Base-by-base conservation (phyloP, 495 filamentous ascomycete species). In the Neurospora tetraspora region DNA sequence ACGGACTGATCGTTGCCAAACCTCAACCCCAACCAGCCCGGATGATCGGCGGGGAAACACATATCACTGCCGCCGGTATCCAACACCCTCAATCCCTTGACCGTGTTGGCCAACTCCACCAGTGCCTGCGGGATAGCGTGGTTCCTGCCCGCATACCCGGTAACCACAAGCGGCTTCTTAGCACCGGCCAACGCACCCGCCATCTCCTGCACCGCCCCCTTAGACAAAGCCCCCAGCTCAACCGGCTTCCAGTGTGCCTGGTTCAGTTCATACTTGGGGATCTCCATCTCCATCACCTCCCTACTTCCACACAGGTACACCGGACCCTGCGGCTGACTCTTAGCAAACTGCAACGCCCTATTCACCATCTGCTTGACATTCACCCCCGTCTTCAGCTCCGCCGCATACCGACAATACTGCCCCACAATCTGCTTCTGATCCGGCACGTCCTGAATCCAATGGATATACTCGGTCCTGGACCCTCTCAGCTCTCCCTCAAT, bases 281-380 rank as follows among this genome's bases (percentile, higher is more conserved):
- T 91, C 69, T 98, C 94, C 79, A 95, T 91, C 78, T 97, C 95
- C 91, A 98, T 94, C 10, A 94, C 89, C 78, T 98, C 95, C 76
- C 95, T 86, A 6, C 93, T 92, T 2, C 92, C 94, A 71, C 88
- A 87, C 12, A 98, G 83, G 76, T 98, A 97, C 0, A 96, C 94
- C 0, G 95, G 95, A 0, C 95, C 95, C 74, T 92, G 86, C 0
- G 94, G 95, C 59, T 91, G 90, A 68, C 89, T 92, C 69, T 81
- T 91, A 0, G 95, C 94, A 77, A 96, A 98, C 76, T 94, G 93
- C 73, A 98, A 78, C 5, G 94, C 94, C 9, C 95, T 89, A 74
- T 94, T 94, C 39, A 98, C 92, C 85, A 98, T 93, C 83, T 98
- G 95, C 83, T 98, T 98, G 45, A 98, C 89, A 78, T 98, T 98